Evolutionary conservation across 768 basidiomycete genomes (phyloP).

Genomic region (Pluteus cervinus): DNA sequence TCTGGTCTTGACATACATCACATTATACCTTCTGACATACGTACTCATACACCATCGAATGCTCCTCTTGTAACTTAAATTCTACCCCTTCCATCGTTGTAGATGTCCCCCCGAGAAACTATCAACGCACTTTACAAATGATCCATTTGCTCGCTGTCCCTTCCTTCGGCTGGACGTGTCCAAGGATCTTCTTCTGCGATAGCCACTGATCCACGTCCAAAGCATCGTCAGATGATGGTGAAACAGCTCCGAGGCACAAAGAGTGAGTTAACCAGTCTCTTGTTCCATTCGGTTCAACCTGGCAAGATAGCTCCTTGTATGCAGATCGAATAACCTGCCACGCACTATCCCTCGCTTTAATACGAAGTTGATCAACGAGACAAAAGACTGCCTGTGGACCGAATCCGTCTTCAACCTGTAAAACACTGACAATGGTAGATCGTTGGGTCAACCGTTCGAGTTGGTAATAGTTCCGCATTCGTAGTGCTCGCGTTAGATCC

Average conservation of each 20-base stretch:
- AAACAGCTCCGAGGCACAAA: constrained; percentile 39
- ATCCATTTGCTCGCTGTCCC: constrained; percentile 55
- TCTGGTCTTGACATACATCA: background rate
- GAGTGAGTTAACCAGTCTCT: constrained; percentile 41
- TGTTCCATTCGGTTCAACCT: constrained; percentile 29
- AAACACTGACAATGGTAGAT: constrained; percentile 10
- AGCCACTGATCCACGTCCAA: constrained; percentile 51
- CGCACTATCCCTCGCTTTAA: constrained; percentile 43
- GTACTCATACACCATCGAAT: constrained; percentile 4
- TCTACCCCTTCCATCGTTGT: background rate
- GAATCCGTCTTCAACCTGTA: background rate
- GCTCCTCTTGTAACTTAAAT: too few species aligned
- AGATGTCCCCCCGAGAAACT: background rate
- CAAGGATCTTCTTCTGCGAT: constrained; percentile 28
- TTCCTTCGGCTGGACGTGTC: constrained; percentile 52
- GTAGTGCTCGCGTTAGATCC: constrained; percentile 43
- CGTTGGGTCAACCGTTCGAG: constrained; percentile 40
- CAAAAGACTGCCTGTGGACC: constrained; percentile 12
- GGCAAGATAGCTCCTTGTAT: constrained; percentile 55
- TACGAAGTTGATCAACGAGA: constrained; percentile 42
- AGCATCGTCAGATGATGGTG: constrained; percentile 19
- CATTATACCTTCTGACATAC: background rate
- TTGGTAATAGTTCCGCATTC: constrained; percentile 46
- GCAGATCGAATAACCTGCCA: constrained; percentile 58
- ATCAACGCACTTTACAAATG: constrained; percentile 43